A percentile compares a stretch with the other conserved stretches of the same genome.
Conservation (phyloP, 2,329 filamentous ascomycete species). For the Cladosporium sp. region DNA sequence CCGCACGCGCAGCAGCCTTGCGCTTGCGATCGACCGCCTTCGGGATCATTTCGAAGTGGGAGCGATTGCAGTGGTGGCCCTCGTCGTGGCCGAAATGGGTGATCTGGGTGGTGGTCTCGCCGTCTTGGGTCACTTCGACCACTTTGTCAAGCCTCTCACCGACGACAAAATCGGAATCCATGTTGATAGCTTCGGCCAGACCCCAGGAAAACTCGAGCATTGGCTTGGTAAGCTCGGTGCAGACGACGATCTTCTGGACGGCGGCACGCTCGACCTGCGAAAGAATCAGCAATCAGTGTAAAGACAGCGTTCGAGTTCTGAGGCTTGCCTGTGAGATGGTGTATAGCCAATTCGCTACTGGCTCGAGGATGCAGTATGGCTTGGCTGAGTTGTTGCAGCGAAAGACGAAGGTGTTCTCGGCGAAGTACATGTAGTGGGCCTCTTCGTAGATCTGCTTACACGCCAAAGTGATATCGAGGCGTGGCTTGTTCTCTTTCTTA, state of each 20-base stretch:
- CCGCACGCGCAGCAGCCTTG: no score
- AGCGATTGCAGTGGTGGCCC: no score
- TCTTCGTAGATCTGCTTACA: slow-evolving; percentile 27
- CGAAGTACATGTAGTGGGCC: background rate
- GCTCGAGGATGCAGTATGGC: background rate
- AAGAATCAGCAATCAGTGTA: background rate
- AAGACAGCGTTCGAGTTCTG: background rate
- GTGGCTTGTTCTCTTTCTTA: slow-evolving; percentile 6
- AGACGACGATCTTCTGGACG: background rate
- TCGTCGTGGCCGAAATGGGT: no score
- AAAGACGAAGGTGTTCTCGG: slow-evolving; percentile 5
- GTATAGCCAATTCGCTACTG: slow-evolving; percentile 3
- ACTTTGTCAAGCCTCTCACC: background rate
- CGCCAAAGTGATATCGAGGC: slow-evolving; percentile 19
- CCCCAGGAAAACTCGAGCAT: background rate
- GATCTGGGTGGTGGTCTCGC: no score
- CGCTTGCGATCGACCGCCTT: no score
- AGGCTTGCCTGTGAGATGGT: background rate
- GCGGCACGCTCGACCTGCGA: background rate
- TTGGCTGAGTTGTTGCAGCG: background rate
- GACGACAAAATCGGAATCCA: slow-evolving; percentile 2
- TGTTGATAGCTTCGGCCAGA: background rate
- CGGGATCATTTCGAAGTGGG: no score
- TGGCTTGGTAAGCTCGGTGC: background rate
- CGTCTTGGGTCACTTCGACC: no score